Evolutionary conservation across 2,329 filamentous ascomycete species (phyloP).

Genomic region (Exserohilum turcica): DNA sequence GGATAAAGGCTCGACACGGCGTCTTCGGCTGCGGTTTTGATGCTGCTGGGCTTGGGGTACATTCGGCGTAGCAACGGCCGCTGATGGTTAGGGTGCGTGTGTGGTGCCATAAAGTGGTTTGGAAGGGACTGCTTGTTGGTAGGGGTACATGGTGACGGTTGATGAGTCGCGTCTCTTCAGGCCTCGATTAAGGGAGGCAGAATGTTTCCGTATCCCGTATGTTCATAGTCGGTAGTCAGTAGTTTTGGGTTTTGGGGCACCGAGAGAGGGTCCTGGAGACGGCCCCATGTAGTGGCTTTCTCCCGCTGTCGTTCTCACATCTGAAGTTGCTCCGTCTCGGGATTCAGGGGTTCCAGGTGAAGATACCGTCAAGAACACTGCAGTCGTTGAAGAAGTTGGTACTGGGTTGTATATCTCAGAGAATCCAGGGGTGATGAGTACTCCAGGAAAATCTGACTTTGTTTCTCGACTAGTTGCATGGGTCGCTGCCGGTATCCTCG

Average conservation of each 20-base stretch:
- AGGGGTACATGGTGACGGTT: slow-evolving; percentile 28
- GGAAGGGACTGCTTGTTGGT: slow-evolving; percentile 19
- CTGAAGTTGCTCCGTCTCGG: slow-evolving; percentile 49
- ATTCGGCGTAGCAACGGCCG: slow-evolving; percentile 50
- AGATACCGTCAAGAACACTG: slow-evolving; percentile 41
- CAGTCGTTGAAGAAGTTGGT: slow-evolving; percentile 30
- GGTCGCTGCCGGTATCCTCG: slow-evolving; percentile 24
- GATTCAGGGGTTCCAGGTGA: slow-evolving; percentile 51
- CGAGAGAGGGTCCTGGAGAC: too few relatives aligned
- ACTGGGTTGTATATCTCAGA: slow-evolving; percentile 24
- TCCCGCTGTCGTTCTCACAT: slow-evolving; percentile 52
- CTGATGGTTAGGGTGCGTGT: slow-evolving; percentile 25
- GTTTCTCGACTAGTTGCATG: slow-evolving; percentile 30
- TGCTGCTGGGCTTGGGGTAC: slow-evolving; percentile 36
- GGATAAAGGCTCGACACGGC: slow-evolving; percentile 21
- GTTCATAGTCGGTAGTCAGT: slow-evolving; percentile 42
- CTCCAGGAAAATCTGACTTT: slow-evolving; percentile 26
- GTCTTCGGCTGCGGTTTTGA: slow-evolving; percentile 14
- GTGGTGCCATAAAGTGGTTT: slow-evolving; percentile 32
- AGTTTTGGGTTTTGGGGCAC: slow-evolving; percentile 30
- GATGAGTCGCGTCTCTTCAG: slow-evolving; percentile 42
- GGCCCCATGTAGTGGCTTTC: slow-evolving; percentile 51
- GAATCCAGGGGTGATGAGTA: slow-evolving; percentile 43
- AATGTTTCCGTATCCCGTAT: slow-evolving; percentile 45
- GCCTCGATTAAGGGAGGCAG: slow-evolving; percentile 46